Evolutionary conservation across 2,329 filamentous ascomycete genomes (phyloP), one percentile per base, ranked within the genome.

Genomic region (Daldinia sp.): DNA sequence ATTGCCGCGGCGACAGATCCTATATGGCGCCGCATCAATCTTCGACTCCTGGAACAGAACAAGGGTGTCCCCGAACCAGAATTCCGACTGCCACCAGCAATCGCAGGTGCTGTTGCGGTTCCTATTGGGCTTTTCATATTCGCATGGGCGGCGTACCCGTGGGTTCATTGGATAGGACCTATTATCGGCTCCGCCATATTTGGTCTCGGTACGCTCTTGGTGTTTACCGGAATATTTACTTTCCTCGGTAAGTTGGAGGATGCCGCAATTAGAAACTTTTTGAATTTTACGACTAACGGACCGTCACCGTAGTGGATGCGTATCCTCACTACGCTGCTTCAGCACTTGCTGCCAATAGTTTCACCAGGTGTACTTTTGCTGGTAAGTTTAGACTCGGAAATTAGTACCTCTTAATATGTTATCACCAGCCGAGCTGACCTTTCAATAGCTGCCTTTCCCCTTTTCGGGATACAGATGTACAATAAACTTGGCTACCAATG

Each of bases 81-180:
- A 81, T 97, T 92, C 81, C 89, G 93, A 68, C 86, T 98, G 37
- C 92, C 93, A 6, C 89, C 93, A 37, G 88, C 90, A 20, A 91
- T 94, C 58, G 78, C 85, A 6, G 95, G 94, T n/a, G 90, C 90
- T 0, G 80, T 93, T 50, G 80, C 97, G 9, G 93, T 96, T 35
- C 93, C 94, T 4, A 83, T 92, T 63, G 93, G 93, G 6, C 81
- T 98, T 15, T 97, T 98, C 79, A 92, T 93, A 81, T 97, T 97
- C 80, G 93, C 89, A 7, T 97, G 93, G 92, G 94, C 92, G 4
- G 91, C 92, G 13, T 94, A 90, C 78, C 79, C 89, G 1, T 86
- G 80, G 73, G 87, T 97, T 55, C 91, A 93, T 80, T 95, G 90
- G 90, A 91, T 93, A 68, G 85, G 90, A 51, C 90, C 92, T 28